Percentiles rank a stretch among this genome's conserved stretches.
Conservation (phyloP, 305 asterid species). For the Fraxinus floribunda region DNA sequence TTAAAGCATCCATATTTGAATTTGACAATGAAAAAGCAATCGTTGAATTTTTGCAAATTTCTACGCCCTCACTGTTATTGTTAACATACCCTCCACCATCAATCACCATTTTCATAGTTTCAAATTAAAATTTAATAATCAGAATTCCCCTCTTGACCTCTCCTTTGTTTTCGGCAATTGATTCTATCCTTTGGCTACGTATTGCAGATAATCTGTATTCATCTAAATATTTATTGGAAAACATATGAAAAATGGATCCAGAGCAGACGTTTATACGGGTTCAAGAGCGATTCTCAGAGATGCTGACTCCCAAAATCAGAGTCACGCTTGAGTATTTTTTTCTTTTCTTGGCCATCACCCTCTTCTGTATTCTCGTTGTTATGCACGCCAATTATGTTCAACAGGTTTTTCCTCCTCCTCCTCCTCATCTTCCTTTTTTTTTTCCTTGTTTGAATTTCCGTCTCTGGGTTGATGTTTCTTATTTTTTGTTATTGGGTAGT, state of each 20-base stretch:
- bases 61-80: neutral
- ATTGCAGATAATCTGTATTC: neutral
- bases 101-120: neutral
- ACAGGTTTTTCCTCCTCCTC: constrained; percentile 50
- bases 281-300: constrained; percentile 90
- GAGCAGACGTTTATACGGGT: constrained; percentile 96
- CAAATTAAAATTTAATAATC: neutral
- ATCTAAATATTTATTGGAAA: neutral
- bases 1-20: neutral
- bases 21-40: neutral
- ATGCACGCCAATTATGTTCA: constrained; percentile 99
- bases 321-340: constrained; percentile 78
- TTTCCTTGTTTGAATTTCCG: neutral
- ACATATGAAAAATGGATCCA: constrained; percentile 62
- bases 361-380: constrained; percentile 86
- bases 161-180: neutral
- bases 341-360: constrained; percentile 78
- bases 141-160: neutral
- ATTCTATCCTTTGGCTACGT: neutral
- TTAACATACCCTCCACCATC: neutral
- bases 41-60: neutral
- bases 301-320: constrained; percentile 80
- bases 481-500: constrained; percentile 2
- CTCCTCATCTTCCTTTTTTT: neutral
- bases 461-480: neutral